phyloP scores from a whole-genome alignment of 352 stramenopile species.

The Globisporangium emineosum region DNA sequence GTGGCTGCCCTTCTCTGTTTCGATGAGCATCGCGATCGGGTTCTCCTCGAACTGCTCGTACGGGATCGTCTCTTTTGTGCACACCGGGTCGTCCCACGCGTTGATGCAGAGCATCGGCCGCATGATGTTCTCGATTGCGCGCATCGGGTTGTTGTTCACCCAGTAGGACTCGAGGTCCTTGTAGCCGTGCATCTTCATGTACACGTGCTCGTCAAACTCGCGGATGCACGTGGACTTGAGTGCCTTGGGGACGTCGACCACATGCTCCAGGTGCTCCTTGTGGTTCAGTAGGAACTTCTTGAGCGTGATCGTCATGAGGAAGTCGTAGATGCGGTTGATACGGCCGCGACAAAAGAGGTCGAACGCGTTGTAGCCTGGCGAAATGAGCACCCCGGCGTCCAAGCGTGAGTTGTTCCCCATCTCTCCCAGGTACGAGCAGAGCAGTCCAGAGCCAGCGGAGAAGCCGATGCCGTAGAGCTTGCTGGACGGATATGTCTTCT shows the following conservation, averaged over 20 bases:
- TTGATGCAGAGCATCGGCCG: slow-evolving; percentile 73
- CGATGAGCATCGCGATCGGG: slow-evolving; percentile 46
- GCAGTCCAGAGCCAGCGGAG: slow-evolving; percentile 60
- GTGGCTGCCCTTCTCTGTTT: slow-evolving; percentile 61
- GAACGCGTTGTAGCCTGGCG: slow-evolving; percentile 69
- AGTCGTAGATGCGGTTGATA: slow-evolving; percentile 69
- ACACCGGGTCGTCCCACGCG: slow-evolving; percentile 74
- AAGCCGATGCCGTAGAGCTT: slow-evolving; percentile 66
- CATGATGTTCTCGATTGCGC: slow-evolving; percentile 43
- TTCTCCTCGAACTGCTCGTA: slow-evolving; percentile 53
- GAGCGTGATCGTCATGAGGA: slow-evolving; percentile 70
- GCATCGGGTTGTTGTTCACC: slow-evolving; percentile 79
- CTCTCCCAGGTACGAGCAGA: slow-evolving; percentile 75
- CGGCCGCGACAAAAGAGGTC: slow-evolving; percentile 64
- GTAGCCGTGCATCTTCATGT: slow-evolving; percentile 80
- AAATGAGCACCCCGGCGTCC: slow-evolving; percentile 59
- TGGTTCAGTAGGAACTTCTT: slow-evolving; percentile 64
- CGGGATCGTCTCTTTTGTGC: slow-evolving; percentile 67
- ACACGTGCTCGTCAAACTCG: slow-evolving; percentile 77
- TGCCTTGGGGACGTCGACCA: slow-evolving; percentile 46
- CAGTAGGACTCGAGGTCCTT: slow-evolving; percentile 62
- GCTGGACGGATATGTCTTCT: slow-evolving; percentile 39
- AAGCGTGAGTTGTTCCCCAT: slow-evolving; percentile 46
- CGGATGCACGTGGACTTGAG: slow-evolving; percentile 48
- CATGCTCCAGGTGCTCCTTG: slow-evolving; percentile 30